Evolutionary conservation across 139 green algal genomes (phyloP), one percentile per base, ranked within the genome.

Genomic region (Auxenochlorella protothecoides): DNA sequence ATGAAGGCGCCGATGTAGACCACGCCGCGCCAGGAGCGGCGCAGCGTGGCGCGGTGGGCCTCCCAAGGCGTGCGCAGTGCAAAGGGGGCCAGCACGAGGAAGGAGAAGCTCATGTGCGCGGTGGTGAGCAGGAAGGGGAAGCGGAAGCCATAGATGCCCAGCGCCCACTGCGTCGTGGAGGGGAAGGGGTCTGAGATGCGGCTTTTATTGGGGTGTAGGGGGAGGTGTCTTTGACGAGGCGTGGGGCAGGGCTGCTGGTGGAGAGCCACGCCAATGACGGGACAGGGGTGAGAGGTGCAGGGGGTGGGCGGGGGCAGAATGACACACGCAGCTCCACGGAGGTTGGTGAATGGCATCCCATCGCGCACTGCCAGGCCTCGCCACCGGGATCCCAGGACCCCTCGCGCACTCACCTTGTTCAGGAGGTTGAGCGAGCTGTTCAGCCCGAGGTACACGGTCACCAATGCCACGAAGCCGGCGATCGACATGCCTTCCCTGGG

Each of bases 91-190:
- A 89, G 78, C 14, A 76, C 69, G 12, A 76, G 13, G 52, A 86
- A 86, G 68, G 68, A 71, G 66, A 90, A 90, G 3, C 66, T 51
- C 79, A 91, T 87, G 74, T 91, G 85, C 60, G 63, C 75, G 13
- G 57, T 74, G 3, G 85, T 91, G 10, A 91, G 76, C 5, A 86
- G 66, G 60, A 91, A 73, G 3, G 85, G 85, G 64, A 83, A 89
- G 11, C 57, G 70, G 69, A 91, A 87, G 16, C 81, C 84, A 55
- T 81, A 84, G 16, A 81, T 75, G 12, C 83, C 82, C 52, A 90
- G 75, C 12, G 79, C 73, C 72, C 76, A 87, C 59, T 86, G 69
- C 54, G 68, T 66, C 12, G 5, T 12, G 63, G 5, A 2, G n/a
- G 54, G 53, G 52, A 16, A 13, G n/a, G 10, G 3, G 5, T 9